Base-by-base conservation (phyloP, 768 basidiomycete genomes). In the Tricholoma sp. region DNA sequence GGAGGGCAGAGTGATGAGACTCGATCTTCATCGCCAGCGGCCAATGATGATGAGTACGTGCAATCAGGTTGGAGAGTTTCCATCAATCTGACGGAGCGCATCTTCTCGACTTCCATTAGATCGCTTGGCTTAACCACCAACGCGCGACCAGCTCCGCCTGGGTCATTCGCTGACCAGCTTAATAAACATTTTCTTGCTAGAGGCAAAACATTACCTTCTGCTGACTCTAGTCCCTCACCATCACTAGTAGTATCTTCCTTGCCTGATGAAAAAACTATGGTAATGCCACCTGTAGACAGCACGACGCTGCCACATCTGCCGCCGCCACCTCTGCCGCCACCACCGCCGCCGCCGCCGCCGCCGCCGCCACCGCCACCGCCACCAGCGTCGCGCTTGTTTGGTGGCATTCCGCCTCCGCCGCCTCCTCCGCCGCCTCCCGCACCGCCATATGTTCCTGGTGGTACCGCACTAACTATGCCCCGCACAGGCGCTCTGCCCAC, bases 131-230 rank as follows among this genome's bases (percentile, higher is more conserved):
- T 75, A 24, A 63, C 69, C 27, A 19, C 5, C 27, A 45, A 45
- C 50, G 57, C 65, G 46, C 72, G 71, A 21, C 66, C 66, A 55
- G 63, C 71, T 54, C 73, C 72, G 32, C 71, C 78, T 37, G 81
- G 76, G 19, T 76, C 82, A 1, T 76, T 87, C 51, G 78, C 83
- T 22, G 88, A 89, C 54, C 80, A 85, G 67, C 75, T 89, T 46
- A 77, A 74, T 43, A 80, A 81, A 64, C 85, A 83, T 59, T 69
- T 89, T 19, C 71, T 82, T 12, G 67, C 77, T 6, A 76, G 78
- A 68, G 81, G 80, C 21, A 73, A 79, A 57, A 66, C 69, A 10
- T 66, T 75, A 29, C 73, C 76, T 32, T 66, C 74, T 24, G 64
- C 72, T 12, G 72, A 77, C 37, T 65, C 69, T 31, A 76, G 71